These are phyloP conservation scores for Saccharomycopsis sp. DNA, from an alignment of 805 yeast species.

Conservation along the genomic window DNA sequence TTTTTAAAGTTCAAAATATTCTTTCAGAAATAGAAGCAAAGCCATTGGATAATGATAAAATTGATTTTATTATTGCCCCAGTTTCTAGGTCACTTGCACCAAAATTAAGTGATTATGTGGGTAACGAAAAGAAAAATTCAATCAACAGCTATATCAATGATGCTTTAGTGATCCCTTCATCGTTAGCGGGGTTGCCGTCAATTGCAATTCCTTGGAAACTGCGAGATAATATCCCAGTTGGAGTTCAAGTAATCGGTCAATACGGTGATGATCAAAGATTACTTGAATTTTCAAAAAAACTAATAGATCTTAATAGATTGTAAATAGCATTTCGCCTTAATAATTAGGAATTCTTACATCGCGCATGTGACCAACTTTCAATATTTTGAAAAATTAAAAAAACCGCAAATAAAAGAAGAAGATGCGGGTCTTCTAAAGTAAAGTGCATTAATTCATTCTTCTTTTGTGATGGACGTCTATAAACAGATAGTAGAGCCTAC, in stretches of 20 bases:
- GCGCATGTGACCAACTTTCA: too few species aligned
- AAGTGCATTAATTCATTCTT: neutral
- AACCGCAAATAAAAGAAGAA: too few species aligned
- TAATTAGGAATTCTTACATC: too few species aligned
- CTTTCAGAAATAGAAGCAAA: conserved; percentile 23
- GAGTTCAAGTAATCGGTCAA: conserved; percentile 81
- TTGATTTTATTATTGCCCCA: conserved; percentile 72
- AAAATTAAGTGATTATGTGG: conserved; percentile 37
- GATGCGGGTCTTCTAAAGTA: neutral
- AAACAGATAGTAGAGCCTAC: conserved; percentile 52
- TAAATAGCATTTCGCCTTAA: too few species aligned
- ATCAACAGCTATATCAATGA: conserved; percentile 72
- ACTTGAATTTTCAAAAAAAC: conserved; percentile 30
- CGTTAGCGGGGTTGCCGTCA: conserved; percentile 87
- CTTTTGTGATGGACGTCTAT: conserved; percentile 49
- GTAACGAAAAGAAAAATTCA: conserved; percentile 35
- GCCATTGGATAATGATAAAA: conserved; percentile 29
- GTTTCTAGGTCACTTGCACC: conserved; percentile 58
- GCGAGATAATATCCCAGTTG: conserved; percentile 37
- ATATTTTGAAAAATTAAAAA: too few species aligned
- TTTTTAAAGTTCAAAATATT: conserved; percentile 49
- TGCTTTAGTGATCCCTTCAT: conserved; percentile 81
- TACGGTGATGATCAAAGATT: conserved; percentile 71
- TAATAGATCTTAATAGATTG: neutral
- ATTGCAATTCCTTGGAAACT: conserved; percentile 58